Evolutionary conservation across 1,284 basidiomycete genomes (phyloP), one percentile per base, ranked within the genome.

Genomic region (Pterulicium gracile): DNA sequence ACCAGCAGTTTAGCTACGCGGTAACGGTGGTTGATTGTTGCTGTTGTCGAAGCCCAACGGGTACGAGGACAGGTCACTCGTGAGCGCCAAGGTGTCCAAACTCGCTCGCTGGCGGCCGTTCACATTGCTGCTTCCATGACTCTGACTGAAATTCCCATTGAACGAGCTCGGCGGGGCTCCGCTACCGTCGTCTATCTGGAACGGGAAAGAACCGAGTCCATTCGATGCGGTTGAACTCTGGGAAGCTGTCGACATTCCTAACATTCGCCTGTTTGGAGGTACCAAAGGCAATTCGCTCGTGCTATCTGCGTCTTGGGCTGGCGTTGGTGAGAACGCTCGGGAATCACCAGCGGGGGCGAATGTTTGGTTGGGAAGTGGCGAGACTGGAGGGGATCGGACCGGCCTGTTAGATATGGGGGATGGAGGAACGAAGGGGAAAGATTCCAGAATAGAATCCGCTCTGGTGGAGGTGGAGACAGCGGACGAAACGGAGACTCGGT

Each of bases 371-470:
- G 62, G 70, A 24, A 81, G 67, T 15, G 82, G 84, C 15, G 83
- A 87, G 47, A 78, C 75, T 23, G 81, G 81, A 2, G 84, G 83
- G 2, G 84, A 78, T 51, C 84, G 72, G 53, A 79, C 66, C 7
- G 85, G 86, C 43, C 81, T 70, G 54, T 83, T 76, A 14, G 83
- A 85, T 51, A 89, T 88, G 3, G 86, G 86, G 3, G 82, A 86
- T 0, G 86, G 86, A 18, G 86, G 86, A 4, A 89, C 85, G 58
- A 89, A 88, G 36, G 84, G 84, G 70, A 89, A 89, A 19, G 76
- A 80, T 61, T 86, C 85, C 18, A 89, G 69, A 51, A 89, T 85
- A 1, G 86, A 88, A 59, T 89, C 86, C 34, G 82, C 80, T 48
- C 73, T 70, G 2, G 77, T 77, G n/a, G 79, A 67, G 10, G 77